Conservation (phyloP, 164 flowering plant species). For the Berberis thunbergii region DNA sequence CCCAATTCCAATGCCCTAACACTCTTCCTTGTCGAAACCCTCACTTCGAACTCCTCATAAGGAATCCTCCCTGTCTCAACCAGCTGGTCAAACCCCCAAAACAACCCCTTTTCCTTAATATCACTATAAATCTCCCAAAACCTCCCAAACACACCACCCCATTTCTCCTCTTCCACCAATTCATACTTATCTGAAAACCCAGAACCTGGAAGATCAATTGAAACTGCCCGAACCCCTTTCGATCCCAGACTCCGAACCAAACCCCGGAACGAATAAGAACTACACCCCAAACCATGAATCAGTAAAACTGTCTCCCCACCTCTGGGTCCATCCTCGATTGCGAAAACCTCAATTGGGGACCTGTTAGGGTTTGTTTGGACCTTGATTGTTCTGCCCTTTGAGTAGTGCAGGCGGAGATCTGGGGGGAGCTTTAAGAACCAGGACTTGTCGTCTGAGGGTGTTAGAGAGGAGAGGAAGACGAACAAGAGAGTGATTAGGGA, state of each 20-base stretch:
- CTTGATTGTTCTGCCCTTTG: conserved; percentile 62
- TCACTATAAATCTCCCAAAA: conserved; percentile 45
- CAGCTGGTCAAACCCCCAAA: conserved; percentile 90
- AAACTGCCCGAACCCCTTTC: conserved; percentile 50
- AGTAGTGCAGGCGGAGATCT: conserved; percentile 58
- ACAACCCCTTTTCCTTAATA: conserved; percentile 75
- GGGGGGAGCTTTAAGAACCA: conserved; percentile 66
- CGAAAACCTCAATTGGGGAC: conserved; percentile 55
- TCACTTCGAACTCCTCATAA: conserved; percentile 38
- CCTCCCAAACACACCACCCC: conserved; percentile 42
- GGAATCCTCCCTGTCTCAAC: conserved; percentile 73
- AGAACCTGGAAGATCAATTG: conserved; percentile 81
- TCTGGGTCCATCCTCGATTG: conserved; percentile 39
- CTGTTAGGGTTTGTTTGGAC: conserved; percentile 41
- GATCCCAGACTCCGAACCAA: conserved; percentile 32
- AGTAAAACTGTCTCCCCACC: conserved; percentile 45
- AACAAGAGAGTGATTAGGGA: conserved; percentile 49
- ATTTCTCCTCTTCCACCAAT: conserved; percentile 24
- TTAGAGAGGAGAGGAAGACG: conserved; percentile 28
- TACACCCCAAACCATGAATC: conserved; percentile 74
- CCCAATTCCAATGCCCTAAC: conserved; percentile 43
- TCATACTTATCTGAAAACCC: conserved; percentile 74
- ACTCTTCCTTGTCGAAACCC: conserved; percentile 24
- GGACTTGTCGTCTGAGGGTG: conserved; percentile 58
- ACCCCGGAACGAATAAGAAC: conserved; percentile 54